A percentile compares a stretch with the other conserved stretches of the same genome.
Evolutionary conservation across 2,329 filamentous ascomycete species (phyloP).

Genomic region (Colletotrichum musae): DNA sequence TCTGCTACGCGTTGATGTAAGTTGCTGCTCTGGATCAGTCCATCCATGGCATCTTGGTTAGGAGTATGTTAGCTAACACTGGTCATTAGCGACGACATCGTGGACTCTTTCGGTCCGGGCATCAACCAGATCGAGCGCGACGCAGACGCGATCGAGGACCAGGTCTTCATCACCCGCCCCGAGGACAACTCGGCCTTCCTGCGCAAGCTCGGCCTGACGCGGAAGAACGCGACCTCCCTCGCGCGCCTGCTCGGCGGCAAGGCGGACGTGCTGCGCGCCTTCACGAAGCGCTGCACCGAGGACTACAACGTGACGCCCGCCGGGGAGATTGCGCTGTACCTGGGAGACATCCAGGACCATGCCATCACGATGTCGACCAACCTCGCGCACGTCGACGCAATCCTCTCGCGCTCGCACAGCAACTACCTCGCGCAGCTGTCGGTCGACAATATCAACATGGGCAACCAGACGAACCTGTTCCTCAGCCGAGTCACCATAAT

Average conservation of each 20-base stretch:
- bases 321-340: constrained; percentile 95
- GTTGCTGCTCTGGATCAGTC: constrained; percentile 48
- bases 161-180: constrained; percentile 91
- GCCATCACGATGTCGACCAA: constrained; percentile 99
- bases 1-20: constrained; percentile 97
- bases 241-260: constrained; percentile 95
- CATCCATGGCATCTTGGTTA: too few species aligned
- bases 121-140: constrained; percentile 90
- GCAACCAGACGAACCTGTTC: constrained; percentile 88
- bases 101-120: constrained; percentile 92
- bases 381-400: constrained; percentile 95
- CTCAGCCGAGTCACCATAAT: constrained; percentile 96
- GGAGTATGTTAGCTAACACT: background rate
- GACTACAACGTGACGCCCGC: constrained; percentile 95
- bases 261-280: constrained; percentile 95
- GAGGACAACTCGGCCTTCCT: constrained; percentile 92
- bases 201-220: constrained; percentile 88
- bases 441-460: constrained; percentile 90
- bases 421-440: constrained; percentile 97
- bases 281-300: constrained; percentile 98
- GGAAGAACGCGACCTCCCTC: constrained; percentile 94
- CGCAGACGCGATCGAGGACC: constrained; percentile 93
- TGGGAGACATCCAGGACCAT: constrained; percentile 98
- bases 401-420: constrained; percentile 92
- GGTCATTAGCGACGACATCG: constrained; percentile 84